Percentiles rank a stretch among this genome's conserved stretches.
phyloP scores from a whole-genome alignment of 306 rosid species.

The Mucuna pruriens region DNA sequence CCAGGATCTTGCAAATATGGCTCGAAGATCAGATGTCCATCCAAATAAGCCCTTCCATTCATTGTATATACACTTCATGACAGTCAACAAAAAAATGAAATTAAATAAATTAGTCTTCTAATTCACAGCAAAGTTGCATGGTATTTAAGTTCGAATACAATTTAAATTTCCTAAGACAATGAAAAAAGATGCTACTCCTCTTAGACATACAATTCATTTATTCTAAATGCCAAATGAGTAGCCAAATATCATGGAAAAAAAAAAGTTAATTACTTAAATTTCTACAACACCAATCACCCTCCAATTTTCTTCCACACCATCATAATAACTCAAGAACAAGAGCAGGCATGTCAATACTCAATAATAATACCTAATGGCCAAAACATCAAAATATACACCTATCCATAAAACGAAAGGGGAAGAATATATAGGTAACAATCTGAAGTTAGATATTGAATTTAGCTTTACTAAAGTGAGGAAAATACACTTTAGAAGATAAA shows the following conservation, averaged over 20 bases:
- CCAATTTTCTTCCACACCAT: background rate
- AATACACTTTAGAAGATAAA: background rate
- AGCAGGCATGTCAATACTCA: background rate
- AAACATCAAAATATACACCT: conserved; percentile 10
- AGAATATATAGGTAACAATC: background rate
- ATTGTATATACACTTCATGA: conserved; percentile 71
- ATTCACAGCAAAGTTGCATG: conserved; percentile 6
- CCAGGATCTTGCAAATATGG: conserved; percentile 65
- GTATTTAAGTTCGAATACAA: conserved; percentile 8
- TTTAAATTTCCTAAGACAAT: background rate
- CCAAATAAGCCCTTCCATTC: conserved; percentile 91
- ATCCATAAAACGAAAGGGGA: background rate
- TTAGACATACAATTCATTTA: background rate
- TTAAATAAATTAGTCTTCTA: background rate
- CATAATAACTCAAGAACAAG: background rate
- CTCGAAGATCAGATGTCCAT: conserved; percentile 85
- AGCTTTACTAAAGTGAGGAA: background rate
- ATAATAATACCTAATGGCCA: conserved; percentile 13
- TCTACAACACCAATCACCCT: background rate
- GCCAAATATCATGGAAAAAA: background rate
- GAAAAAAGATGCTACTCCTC: background rate
- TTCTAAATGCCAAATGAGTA: conserved; percentile 1
- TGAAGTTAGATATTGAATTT: background rate
- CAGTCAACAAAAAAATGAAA: background rate
- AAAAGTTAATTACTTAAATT: background rate